Evolutionary conservation across 441 rosid species (phyloP), one percentile per base, ranked within the genome.

Genomic region (Adansonia grandidieri): DNA sequence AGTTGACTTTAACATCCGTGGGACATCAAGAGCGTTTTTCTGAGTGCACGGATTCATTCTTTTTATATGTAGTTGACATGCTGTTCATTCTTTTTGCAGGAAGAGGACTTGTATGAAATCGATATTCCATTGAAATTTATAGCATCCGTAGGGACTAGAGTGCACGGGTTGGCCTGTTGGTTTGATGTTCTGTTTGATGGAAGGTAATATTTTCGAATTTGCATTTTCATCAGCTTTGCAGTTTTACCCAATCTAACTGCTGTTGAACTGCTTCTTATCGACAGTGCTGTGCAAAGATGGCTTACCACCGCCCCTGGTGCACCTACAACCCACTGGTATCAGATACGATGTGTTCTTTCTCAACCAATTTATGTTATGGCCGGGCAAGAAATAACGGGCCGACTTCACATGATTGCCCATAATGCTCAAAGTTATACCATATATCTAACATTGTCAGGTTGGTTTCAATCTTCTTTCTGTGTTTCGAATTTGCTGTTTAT

Each of bases 111-210:
- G 20, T 95, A 91, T 78, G 96, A 95, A 84, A 50, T 50, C 2
- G 54, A 50, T 82, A 85, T 94, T 78, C 98, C 97, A 2, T 84
- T 94, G 77, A 94, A 87, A 85, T 93, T 94, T 79, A 83, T 79
- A 50, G 91, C 95, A 9, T 85, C 94, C 15, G 87, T 89, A 44
- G 97, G 98, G 74, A 84, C 97, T 53, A 89, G 97, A 85, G 89
- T 95, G 73, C 98, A 95, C 82, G 98, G 98, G 14, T 84, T 95
- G 85, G 98, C 98, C 44, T 93, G 98, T 83, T 95, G 98, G 98
- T 95, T 95, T 40, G 98, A 95, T 32, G 97, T 95, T 71, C 84
- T 95, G 78, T 95, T 95, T 77, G 85, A 93, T 75, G 98, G 98
- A 72, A 92, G 98, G 98, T 86, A 84, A 81, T 42, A 40, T 24